Evolutionary conservation across 345 rosid species (phyloP).

Genomic region (Salix exigua): DNA sequence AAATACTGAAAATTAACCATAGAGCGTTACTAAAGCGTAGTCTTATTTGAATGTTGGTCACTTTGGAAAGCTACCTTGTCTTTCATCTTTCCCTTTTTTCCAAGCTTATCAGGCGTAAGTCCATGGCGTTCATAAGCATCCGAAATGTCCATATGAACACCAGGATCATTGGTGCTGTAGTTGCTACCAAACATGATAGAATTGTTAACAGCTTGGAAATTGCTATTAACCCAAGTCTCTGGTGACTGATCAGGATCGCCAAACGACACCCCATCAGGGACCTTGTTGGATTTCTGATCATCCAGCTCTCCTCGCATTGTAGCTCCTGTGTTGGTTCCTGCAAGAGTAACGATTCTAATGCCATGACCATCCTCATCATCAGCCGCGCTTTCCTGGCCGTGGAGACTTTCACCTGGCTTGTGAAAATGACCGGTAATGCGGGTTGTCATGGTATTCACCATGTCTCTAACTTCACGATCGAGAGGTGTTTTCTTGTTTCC

Average conservation of each 20-base stretch:
- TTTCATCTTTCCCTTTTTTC: constrained; percentile 10
- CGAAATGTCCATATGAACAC: constrained; percentile 73
- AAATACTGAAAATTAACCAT: not conserved
- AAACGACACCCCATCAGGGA: not conserved
- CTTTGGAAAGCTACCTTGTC: constrained; percentile 7
- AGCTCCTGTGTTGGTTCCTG: constrained; percentile 79
- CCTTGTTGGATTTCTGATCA: constrained; percentile 11
- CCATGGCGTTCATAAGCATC: not conserved
- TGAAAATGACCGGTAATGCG: constrained; percentile 28
- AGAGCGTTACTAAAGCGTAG: not conserved
- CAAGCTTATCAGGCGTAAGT: constrained; percentile 4
- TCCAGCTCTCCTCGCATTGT: constrained; percentile 64
- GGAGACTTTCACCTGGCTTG: constrained; percentile 43
- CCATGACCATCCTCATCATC: constrained; percentile 45
- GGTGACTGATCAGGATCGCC: constrained; percentile 37
- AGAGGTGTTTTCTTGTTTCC: constrained; percentile 24
- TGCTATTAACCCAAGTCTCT: constrained; percentile 76
- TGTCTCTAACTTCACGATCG: constrained; percentile 40
- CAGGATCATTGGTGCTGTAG: constrained; percentile 78
- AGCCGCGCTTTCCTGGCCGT: constrained; percentile 11
- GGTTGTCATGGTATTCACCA: constrained; percentile 44
- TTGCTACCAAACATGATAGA: constrained; percentile 69
- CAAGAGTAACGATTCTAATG: constrained; percentile 55
- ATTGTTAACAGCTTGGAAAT: constrained; percentile 85
- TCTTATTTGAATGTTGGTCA: not conserved